Evolutionary conservation across 345 rosid genomes (phyloP), one percentile per base, ranked within the genome.

Genomic region (Melastoma malabathricum): DNA sequence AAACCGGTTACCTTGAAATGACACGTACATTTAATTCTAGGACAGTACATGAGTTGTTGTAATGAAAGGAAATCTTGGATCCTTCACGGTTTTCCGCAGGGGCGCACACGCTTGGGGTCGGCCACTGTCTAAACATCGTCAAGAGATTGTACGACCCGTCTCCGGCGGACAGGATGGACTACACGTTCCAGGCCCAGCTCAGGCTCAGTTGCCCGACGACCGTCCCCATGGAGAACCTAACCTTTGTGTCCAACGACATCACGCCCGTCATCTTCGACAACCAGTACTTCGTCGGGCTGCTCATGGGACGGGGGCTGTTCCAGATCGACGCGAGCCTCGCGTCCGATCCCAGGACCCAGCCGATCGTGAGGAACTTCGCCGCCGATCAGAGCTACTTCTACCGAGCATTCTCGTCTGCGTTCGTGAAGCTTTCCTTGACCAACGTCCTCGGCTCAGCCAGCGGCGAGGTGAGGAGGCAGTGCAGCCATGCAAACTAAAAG

Each of bases 81-180:
- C 25, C 25, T 22, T 31, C 17, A 52, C 2, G 49, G 22, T 55
- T 47, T 34, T 22, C 25, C 51, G 34, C 66, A 70, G 68, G 71
- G 48, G 67, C 70, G 8, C 71, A 58, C 19, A 55, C 62, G 0
- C 54, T 62, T 8, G 62, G 75, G 3, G 54, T 1, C 6, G 71
- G 68, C 10, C 71, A 65, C 48, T 70, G 68, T 64, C 45, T 45
- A 20, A 61, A 62, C 64, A 25, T 62, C 29, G 67, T 59, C 15
- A 39, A 47, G 50, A 56, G 70, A 44, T 49, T 65, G 43, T 27
- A 47, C 44, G 31, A 55, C 16, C 53, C 50, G 0, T 45, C 48
- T 6, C 53, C 68, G 0, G 27, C 14, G 6, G 47, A 55, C 43
- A 51, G 18, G 43, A 55, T 62, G n/a, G 56, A 62, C 16, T 14